Evolutionary conservation across 2,329 filamentous ascomycete genomes (phyloP).

Genomic region (Calonectria pteridis): DNA sequence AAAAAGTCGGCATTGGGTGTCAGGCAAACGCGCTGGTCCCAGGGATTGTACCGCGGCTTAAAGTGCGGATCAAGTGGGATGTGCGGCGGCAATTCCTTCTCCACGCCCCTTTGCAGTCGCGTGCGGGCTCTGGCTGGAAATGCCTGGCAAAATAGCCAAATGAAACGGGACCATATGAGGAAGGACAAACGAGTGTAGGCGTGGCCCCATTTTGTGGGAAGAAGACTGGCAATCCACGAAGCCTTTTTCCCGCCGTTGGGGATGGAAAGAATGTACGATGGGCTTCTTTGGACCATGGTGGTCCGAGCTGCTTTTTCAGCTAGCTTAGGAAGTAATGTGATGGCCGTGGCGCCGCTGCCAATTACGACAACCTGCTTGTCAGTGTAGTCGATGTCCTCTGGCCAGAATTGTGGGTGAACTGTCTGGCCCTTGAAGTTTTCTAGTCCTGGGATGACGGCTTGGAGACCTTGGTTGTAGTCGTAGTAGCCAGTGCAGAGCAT

Average conservation of each 20-base stretch:
- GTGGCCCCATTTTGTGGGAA: neutral
- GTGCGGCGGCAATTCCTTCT: neutral
- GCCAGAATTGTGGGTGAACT: neutral
- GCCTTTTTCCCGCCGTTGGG: neutral
- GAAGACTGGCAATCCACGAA: neutral
- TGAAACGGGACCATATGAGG: neutral
- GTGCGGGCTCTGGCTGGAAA: neutral
- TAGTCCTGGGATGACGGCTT: neutral
- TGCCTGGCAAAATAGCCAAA: neutral
- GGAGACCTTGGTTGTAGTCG: neutral
- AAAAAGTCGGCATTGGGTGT: neutral
- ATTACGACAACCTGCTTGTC: neutral
- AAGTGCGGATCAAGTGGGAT: neutral
- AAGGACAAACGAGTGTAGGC: neutral
- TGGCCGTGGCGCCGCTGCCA: neutral
- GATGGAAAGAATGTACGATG: neutral
- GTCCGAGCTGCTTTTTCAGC: neutral
- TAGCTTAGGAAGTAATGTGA: neutral
- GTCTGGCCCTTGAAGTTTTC: neutral
- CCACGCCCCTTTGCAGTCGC: neutral
- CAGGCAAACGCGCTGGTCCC: neutral
- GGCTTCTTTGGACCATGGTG: neutral
- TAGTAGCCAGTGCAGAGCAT: neutral
- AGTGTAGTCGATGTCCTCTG: neutral
- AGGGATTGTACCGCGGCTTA: neutral